Base-by-base conservation (phyloP, 805 yeast species). In the Ogataea saltuana region DNA sequence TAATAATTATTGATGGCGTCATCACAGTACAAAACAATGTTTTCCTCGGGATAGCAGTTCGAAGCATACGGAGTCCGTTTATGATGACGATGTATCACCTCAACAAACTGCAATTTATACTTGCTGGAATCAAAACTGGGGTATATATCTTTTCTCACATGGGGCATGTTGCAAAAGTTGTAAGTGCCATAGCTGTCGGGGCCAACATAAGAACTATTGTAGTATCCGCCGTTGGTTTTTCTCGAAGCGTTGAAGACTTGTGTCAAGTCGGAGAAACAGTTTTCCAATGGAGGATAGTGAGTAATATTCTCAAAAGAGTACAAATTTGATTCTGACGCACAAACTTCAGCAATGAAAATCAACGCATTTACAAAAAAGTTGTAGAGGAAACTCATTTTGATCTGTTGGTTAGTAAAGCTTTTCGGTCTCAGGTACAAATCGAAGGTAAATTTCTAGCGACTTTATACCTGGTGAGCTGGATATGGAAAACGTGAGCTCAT, bases 141-240 rank as follows among this genome's bases (percentile, higher is more conserved):
- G 30, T 62, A 62, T 22, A 56, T 62, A 15, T 65, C 60, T 11
- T 63, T 56, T 30, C 69, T 64, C n/a, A 57, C 60, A 45, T 67
- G 74, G 6, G 76, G 76, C 75, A 71, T 71, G 50, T 64, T 64
- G 50, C 76, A 71, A 52, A 68, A 71, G 59, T 70, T 64, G 52
- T 71, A 71, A 11, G 49, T 55, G 22, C 71, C 70, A 33, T 63
- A 64, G 15, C 43, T 52, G 13, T 59, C 64, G 18, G 48, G 59
- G 3, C 53, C 21, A 17, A 55, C 58, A 5, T 11, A 11, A 1
- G 60, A 54, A n/a, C 55, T 39, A 34, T 54, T 50, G 52, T 60
- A 60, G 23, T 48, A 41, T 7, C 65, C 65, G 18, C 48, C 53
- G 37, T 59, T 59, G 6, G 63, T 60, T 11, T 59, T 59, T 26